Evolutionary conservation across 768 basidiomycete genomes (phyloP).

Genomic region (Phylloporus arenicola): DNA sequence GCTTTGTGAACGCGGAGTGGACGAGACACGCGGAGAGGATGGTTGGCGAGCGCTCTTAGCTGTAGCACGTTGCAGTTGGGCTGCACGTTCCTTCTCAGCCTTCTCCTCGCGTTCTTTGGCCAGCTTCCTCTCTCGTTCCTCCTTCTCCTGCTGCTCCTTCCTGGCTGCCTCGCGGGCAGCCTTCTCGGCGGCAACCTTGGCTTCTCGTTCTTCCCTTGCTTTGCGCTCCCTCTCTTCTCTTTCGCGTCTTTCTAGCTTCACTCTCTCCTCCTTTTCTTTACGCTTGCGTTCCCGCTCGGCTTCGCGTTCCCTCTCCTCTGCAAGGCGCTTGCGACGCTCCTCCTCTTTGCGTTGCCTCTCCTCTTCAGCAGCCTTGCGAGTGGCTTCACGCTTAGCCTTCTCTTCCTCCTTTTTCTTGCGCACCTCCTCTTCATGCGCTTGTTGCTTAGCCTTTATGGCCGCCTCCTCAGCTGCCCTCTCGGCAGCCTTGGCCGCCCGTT

Average conservation of each 20-base stretch:
- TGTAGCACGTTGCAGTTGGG: constrained; percentile 48
- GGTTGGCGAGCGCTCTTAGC: constrained; percentile 45
- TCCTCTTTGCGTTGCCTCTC: constrained; percentile 81
- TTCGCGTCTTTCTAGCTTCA: constrained; percentile 44
- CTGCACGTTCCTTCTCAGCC: constrained; percentile 41
- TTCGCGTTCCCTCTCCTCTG: constrained; percentile 78
- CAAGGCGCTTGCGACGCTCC: constrained; percentile 67
- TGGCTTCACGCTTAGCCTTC: constrained; percentile 67
- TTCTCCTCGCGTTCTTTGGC: constrained; percentile 62
- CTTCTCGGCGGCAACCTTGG: constrained; percentile 45
- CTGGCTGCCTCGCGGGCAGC: constrained; percentile 35
- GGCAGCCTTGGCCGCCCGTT: constrained; percentile 75
- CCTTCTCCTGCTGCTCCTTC: constrained; percentile 50
- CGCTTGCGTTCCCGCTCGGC: constrained; percentile 70
- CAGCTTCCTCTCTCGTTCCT: constrained; percentile 62
- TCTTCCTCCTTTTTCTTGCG: constrained; percentile 86
- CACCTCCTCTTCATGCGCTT: constrained; percentile 73
- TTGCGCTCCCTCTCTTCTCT: constrained; percentile 63
- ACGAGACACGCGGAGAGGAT: constrained; percentile 48
- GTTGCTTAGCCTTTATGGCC: constrained; percentile 67
- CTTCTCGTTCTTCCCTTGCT: constrained; percentile 60
- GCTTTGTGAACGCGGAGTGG: constrained; percentile 43
- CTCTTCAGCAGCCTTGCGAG: constrained; percentile 73
- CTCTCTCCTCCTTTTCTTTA: constrained; percentile 68
- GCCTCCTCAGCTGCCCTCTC: constrained; percentile 86